Evolutionary conservation across 2,329 filamentous ascomycete genomes (phyloP), one percentile per base, ranked within the genome.

Genomic region (Aureobasidium sp.): DNA sequence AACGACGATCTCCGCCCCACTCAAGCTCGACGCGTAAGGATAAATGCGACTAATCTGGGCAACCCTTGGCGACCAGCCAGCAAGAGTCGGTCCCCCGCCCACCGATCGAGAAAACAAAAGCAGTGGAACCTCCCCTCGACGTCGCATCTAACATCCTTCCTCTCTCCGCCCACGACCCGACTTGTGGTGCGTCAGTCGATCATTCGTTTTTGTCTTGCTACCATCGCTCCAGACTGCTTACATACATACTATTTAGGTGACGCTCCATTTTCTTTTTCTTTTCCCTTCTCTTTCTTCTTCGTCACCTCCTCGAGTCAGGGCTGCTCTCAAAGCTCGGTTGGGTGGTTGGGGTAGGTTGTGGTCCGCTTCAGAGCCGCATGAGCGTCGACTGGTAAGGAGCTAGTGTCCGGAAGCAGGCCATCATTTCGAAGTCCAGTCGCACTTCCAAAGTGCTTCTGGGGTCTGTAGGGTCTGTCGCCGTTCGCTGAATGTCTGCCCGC

Each of bases 361-460:
- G 54, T 47, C 25, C 25, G 16, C 58, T n/a, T 38, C 45, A 50
- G 58, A 50, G 58, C 29, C 45, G 31, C 45, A 40, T 6, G 8
- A 16, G 59, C 59, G 47, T 53, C 1, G n/a, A 51, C 47, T 15
- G 31, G 15, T 36, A 53, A 23, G 20, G 50, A 33, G 36, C 25
- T 4, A 31, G 59, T 23, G 16, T 62, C 53, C 47, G 58, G 36
- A 61, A 45, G 58, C 43, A 61, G 58, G 58, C 58, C 45, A 50
- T 27, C 33, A 13, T 50, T 43, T 53, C 18, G 18, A 36, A 53
- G 50, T 23, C 43, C 43, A 50, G 20, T 50, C 29, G 18, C 55
- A 33, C 29, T 43, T n/a, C 20, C 48, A 9, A 18, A 36, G 27
- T 59, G 40, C 20, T 31, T 16, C 27, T 59, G 55, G 55, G 55